These are phyloP conservation scores for Fraxinus floribunda DNA, from an alignment of 305 asterid genomes.

Conservation along the genomic window DNA sequence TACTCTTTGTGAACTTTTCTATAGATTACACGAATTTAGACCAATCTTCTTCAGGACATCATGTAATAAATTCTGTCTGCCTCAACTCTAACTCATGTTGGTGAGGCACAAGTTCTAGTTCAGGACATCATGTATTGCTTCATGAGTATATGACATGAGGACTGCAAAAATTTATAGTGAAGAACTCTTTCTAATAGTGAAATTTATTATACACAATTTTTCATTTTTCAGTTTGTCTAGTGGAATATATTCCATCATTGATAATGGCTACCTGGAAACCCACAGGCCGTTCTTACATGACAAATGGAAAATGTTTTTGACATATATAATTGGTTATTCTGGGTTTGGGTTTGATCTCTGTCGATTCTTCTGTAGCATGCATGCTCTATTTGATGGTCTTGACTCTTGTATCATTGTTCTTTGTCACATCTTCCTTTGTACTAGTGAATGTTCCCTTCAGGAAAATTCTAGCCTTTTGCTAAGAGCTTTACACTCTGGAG, in stretches of 20 bases:
- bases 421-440: neutral
- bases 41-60: neutral
- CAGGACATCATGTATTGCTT: neutral
- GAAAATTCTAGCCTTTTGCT: neutral
- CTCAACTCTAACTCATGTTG: neutral
- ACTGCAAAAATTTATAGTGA: neutral
- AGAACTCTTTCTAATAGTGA: neutral
- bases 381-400: neutral
- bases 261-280: neutral
- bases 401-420: neutral
- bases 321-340: neutral
- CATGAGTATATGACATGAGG: neutral
- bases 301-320: neutral
- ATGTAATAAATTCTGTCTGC: neutral
- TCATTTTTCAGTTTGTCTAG: neutral
- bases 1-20: neutral
- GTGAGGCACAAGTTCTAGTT: neutral
- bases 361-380: neutral
- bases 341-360: neutral
- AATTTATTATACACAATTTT: neutral
- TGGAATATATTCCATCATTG: neutral
- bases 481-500: neutral
- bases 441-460: neutral
- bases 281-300: neutral
- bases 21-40: neutral